Evolutionary conservation across 768 basidiomycete genomes (phyloP).

Genomic region (Termitomyces sp.): DNA sequence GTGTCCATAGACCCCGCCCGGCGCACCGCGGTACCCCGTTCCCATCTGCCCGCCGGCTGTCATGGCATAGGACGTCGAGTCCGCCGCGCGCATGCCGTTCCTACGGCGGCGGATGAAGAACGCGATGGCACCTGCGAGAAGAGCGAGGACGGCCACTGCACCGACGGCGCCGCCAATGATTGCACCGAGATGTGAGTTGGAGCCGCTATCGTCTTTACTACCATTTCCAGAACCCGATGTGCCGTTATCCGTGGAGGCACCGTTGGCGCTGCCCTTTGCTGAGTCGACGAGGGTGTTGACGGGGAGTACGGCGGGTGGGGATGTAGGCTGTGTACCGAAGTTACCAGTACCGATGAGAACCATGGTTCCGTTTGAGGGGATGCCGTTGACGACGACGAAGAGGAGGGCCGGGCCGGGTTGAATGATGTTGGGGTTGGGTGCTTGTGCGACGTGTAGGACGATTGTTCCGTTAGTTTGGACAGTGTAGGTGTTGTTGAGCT

Average conservation of each 20-base stretch:
- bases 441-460: slow-evolving; percentile 73
- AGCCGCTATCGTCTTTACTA: background rate
- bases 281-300: slow-evolving; percentile 32
- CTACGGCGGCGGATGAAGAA: slow-evolving; percentile 37
- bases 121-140: background rate
- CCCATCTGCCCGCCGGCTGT: slow-evolving; percentile 22
- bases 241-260: background rate
- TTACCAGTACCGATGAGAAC: slow-evolving; percentile 77
- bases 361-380: slow-evolving; percentile 75
- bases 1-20: slow-evolving; percentile 18
- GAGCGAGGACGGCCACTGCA: background rate
- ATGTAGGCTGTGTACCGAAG: slow-evolving; percentile 64
- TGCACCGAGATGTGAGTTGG: background rate
- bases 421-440: slow-evolving; percentile 80
- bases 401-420: slow-evolving; percentile 85
- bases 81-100: background rate
- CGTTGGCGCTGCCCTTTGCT: background rate
- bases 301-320: slow-evolving; percentile 40
- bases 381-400: slow-evolving; percentile 78
- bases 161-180: slow-evolving; percentile 6
- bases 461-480: slow-evolving; percentile 75
- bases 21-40: slow-evolving; percentile 13
- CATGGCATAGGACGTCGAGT: slow-evolving; percentile 10
- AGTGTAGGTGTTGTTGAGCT: slow-evolving; percentile 83
- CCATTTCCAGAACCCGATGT: background rate